Evolutionary conservation across 192 early-diverging fungal genomes (phyloP).

Genomic region (Coemansia sp.): DNA sequence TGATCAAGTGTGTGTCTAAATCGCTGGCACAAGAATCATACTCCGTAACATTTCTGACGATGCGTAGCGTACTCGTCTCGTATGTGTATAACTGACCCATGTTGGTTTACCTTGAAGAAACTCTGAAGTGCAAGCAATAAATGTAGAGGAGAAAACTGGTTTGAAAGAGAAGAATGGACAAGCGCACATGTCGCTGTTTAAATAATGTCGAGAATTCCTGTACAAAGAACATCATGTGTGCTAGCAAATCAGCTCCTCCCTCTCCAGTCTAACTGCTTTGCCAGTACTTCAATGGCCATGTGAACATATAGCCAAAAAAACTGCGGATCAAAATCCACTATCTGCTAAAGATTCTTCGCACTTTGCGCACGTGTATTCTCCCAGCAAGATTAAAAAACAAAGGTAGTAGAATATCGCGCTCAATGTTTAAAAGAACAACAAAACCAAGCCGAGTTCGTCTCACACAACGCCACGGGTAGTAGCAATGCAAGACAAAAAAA

Average conservation of each 20-base stretch:
- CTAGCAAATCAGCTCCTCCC: not conserved
- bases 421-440: constrained; percentile 1
- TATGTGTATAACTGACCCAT: not conserved
- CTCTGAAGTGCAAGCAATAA: not conserved
- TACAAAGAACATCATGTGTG: not conserved
- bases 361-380: not conserved
- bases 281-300: too few relatives aligned
- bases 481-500: not conserved
- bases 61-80: not conserved
- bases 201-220: not conserved
- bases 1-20: not conserved
- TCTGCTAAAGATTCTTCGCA: not conserved
- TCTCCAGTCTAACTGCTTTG: not conserved
- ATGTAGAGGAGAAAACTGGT: not conserved
- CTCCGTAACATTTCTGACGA: not conserved
- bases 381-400: not conserved
- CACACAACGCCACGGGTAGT: not conserved
- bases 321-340: not conserved
- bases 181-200: not conserved
- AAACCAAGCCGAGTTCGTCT: not conserved
- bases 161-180: not conserved
- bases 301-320: too few relatives aligned
- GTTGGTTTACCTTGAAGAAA: constrained; percentile 1
- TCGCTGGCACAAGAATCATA: not conserved
- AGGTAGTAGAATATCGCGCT: not conserved